Percentiles rank a stretch among this genome's conserved stretches.
These are phyloP conservation scores for Radiomyces spectabilis DNA, from an alignment of 192 early-diverging fungal species.

Conservation along the genomic window DNA sequence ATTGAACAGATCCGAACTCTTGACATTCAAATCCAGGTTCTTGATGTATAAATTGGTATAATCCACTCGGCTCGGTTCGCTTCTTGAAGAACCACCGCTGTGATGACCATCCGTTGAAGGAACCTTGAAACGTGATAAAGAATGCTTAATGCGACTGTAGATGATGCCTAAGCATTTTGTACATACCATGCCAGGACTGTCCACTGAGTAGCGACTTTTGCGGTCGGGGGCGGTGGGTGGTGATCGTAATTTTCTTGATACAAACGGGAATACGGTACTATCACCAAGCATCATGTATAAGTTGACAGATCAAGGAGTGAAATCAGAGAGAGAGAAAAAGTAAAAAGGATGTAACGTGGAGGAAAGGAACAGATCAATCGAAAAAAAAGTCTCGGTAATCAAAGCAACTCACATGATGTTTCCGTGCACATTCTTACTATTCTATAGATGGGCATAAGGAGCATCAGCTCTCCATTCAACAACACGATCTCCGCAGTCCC, in stretches of 20 bases:
- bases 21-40: constrained; percentile 86
- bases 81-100: too few species aligned
- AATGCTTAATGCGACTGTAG: too few species aligned
- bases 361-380: not conserved
- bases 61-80: too few species aligned
- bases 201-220: too few species aligned
- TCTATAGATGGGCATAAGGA: too few species aligned
- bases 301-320: too few species aligned
- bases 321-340: not conserved
- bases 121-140: too few species aligned
- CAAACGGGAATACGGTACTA: not conserved
- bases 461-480: too few species aligned
- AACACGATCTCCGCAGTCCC: not conserved
- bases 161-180: too few species aligned
- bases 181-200: too few species aligned
- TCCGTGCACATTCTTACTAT: not conserved
- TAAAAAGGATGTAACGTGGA: not conserved
- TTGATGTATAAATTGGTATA: constrained; percentile 92
- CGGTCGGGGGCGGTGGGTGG: not conserved
- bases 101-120: too few species aligned
- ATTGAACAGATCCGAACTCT: constrained; percentile 91
- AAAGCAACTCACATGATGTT: not conserved
- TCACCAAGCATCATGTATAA: too few species aligned
- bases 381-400: not conserved
- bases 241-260: not conserved